Evolutionary conservation across 495 filamentous ascomycete species (phyloP).

Genomic region (Podospora appendiculata): DNA sequence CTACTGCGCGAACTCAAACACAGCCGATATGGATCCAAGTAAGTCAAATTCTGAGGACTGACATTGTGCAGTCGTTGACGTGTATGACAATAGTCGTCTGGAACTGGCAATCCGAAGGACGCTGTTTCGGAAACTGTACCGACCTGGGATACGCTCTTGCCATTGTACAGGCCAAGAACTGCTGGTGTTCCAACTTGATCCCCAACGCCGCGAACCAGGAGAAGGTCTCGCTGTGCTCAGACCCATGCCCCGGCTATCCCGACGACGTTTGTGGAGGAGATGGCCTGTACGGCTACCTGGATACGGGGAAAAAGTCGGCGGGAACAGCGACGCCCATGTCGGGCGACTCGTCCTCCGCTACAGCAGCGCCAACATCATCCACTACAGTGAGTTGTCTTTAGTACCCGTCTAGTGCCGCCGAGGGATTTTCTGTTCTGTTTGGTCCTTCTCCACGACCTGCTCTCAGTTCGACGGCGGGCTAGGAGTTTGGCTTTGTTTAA

Average conservation of each 20-base stretch:
- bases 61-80: background rate
- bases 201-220: conserved; percentile 26
- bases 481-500: conserved; percentile 5
- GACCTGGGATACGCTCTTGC: conserved; percentile 25
- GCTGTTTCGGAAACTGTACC: conserved; percentile 32
- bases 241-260: conserved; percentile 33
- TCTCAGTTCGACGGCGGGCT: background rate
- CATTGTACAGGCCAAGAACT: conserved; percentile 27
- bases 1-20: conserved; percentile 36
- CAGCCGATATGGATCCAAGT: conserved; percentile 26
- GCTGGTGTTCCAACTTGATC: conserved; percentile 37
- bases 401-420: too few species aligned
- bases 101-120: conserved; percentile 39
- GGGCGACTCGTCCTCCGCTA: background rate
- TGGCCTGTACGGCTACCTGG: conserved; percentile 33
- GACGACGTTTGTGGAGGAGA: conserved; percentile 33
- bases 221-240: conserved; percentile 21
- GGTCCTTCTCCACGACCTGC: background rate
- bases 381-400: conserved; percentile 12
- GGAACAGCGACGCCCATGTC: background rate
- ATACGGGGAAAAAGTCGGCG: conserved; percentile 21
- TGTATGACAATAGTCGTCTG: conserved; percentile 20
- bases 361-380: background rate
- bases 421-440: background rate
- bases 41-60: conserved; percentile 6